Evolutionary conservation across 1,139 yeast genomes (phyloP), one percentile per base, ranked within the genome.

Genomic region (Pichia sorboxylosa): DNA sequence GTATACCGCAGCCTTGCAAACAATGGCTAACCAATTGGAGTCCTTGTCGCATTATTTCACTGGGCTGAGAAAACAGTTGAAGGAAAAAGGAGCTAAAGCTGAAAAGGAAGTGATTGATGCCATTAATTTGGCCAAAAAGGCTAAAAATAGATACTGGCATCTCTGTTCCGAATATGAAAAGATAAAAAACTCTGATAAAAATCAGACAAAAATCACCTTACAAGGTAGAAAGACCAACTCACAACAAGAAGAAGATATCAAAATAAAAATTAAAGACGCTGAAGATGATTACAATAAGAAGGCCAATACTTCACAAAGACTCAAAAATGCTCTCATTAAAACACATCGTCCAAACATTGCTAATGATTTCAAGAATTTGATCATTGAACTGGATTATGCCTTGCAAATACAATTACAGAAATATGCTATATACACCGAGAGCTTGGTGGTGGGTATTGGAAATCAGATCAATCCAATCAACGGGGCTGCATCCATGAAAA

Each of bases 181-280:
- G 45, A 67, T 85, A 35, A 73, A 79, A 47, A 71, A 77, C 33
- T 40, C 52, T 4, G 97, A 87, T 50, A 95, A 94, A 16, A 68
- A 79, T 37, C n/a, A 80, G 54, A 84, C 83, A 51, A 72, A 77
- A 14, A 77, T 90, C 47, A 78, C 87, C 21, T 63, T 82, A 43
- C 81, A 81, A 49, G 73, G 77, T 29, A 75, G 83, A 34, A 79
- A 76, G 45, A 74, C 93, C 0, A 73, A 77, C 2, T 80, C 80
- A 33, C 96, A 87, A 56, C 94, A 85, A 54, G 97, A 90, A 51
- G 97, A 87, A 49, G 96, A 87, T 33, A 61, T 87, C 19, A 76
- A 73, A 41, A 59, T 78, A 34, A 85, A 90, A 52, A 84, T 90
- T 26, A 85, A 80, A 44, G 57, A 63, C 31, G 92, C 96, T 0